Evolutionary conservation across 1,284 basidiomycete species (phyloP).

Genomic region (Testicularia cyperi): DNA sequence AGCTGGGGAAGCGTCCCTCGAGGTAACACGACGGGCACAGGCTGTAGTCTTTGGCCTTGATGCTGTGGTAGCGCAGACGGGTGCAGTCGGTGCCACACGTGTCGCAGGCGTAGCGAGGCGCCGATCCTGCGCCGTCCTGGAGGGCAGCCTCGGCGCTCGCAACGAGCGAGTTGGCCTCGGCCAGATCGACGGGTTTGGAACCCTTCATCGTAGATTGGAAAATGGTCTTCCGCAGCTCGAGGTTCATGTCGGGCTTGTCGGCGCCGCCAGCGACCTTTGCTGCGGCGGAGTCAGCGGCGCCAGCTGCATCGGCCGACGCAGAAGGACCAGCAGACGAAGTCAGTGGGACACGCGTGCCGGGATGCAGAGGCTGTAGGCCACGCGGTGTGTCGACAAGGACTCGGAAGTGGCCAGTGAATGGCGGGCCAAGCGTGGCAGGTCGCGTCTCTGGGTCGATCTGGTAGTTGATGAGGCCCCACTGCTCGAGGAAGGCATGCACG

Average conservation of each 20-base stretch:
- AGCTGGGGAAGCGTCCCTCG: conserved; percentile 91
- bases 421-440: conserved; percentile 89
- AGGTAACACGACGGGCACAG: conserved; percentile 74
- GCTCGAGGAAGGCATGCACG: conserved; percentile 96
- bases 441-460: conserved; percentile 98
- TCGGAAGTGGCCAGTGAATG: conserved; percentile 97
- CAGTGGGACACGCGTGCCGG: conserved; percentile 63
- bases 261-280: conserved; percentile 68
- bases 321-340: conserved; percentile 11
- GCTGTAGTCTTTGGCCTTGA: conserved; percentile 82
- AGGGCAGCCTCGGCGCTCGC: conserved; percentile 64
- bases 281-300: too few relatives aligned
- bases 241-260: conserved; percentile 61
- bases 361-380: conserved; percentile 90
- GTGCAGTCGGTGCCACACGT: conserved; percentile 94
- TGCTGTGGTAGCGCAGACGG: conserved; percentile 81
- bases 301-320: conserved; percentile 2
- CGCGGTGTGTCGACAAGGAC: conserved; percentile 95
- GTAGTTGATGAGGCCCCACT: conserved; percentile 99
- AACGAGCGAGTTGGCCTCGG: conserved; percentile 51
- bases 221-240: conserved; percentile 56
- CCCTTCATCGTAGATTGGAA: conserved; percentile 57
- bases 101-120: conserved; percentile 74
- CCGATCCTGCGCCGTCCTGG: conserved; percentile 63
- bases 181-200: conserved; percentile 47